Evolutionary conservation across 345 rosid species (phyloP), one percentile per base, ranked within the genome.

Genomic region (Eucalyptus grandis): DNA sequence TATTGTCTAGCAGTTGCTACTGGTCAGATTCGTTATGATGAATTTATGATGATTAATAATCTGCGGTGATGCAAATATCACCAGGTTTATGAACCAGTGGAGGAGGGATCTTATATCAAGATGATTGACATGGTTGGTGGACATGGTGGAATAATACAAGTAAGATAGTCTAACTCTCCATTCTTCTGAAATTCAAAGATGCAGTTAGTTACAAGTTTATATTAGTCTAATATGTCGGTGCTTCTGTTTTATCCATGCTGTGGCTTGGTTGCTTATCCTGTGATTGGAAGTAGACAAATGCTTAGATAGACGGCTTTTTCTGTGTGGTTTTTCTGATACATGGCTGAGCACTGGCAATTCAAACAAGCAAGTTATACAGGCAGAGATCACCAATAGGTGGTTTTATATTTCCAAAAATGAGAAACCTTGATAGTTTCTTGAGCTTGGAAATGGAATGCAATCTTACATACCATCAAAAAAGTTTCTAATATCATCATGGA

Each of bases 111-210:
- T 83, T 98, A 96, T 90, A 97, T 98, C 92, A 98, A 98, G 94
- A 98, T 97, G 99, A 98, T 98, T 91, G 99, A 98, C 94, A 97
- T 96, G 99, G 99, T 94, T 93, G 95, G 98, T 91, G 99, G 99
- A 49, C 92, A 96, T 90, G 99, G 97, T 90, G 99, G 99, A 90
- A 99, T 96, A 91, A 96, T 98, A 93, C 99, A 97, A 92, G 99
- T 96, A 91, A 77, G 94, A 43, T 44, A 24, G 53, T 86, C 72
- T 37, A 40, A 13, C 89, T 86, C 87, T 34, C 26, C 87, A 44
- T 88, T 60, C 43, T 85, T 49, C 34, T 89, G 87, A 47, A 49
- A 85, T 85, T 86, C 26, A 37, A 86, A 37, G 46, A 30, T 49
- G 62, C 22, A 86, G 37, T 49, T 49, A 86, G 14, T 19, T 86